Evolutionary conservation across 2,329 filamentous ascomycete genomes (phyloP).

Genomic region (Cryoendolithus antarcticus): DNA sequence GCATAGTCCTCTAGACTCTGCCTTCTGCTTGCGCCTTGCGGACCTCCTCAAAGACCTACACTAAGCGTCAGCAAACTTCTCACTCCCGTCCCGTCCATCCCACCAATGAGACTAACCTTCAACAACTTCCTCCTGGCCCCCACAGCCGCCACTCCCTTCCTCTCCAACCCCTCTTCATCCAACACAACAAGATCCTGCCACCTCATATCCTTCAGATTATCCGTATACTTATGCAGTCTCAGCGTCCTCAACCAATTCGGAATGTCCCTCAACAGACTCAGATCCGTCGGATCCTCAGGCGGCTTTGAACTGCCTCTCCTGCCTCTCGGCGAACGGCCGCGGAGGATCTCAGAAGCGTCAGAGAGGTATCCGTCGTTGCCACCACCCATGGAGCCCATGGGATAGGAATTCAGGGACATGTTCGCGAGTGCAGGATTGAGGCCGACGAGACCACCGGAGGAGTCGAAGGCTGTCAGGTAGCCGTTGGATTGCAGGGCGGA

Average conservation of each 20-base stretch:
- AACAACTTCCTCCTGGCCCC: conserved; percentile 95
- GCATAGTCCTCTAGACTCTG: conserved; percentile 14
- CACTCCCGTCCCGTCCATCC: neutral
- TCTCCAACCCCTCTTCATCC: conserved; percentile 85
- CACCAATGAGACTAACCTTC: conserved; percentile 48
- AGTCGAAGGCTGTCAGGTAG: conserved; percentile 81
- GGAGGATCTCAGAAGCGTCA: conserved; percentile 81
- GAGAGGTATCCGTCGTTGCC: conserved; percentile 74
- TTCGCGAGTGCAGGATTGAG: conserved; percentile 60
- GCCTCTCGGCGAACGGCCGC: conserved; percentile 83
- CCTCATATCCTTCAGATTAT: conserved; percentile 92
- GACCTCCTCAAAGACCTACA: conserved; percentile 83
- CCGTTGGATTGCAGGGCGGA: conserved; percentile 88
- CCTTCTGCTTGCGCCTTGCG: conserved; percentile 46
- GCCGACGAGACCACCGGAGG: conserved; percentile 31
- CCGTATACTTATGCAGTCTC: conserved; percentile 95
- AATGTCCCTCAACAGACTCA: conserved; percentile 80
- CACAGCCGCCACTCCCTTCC: conserved; percentile 84
- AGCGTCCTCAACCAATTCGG: conserved; percentile 91
- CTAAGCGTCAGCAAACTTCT: conserved; percentile 18
- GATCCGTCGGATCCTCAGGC: conserved; percentile 92
- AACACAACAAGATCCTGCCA: conserved; percentile 89
- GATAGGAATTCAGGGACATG: conserved; percentile 45
- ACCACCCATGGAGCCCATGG: conserved; percentile 56
- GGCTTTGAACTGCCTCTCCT: conserved; percentile 92